phyloP scores from a whole-genome alignment of 305 asterid genomes.

The Solanum hybrid region DNA sequence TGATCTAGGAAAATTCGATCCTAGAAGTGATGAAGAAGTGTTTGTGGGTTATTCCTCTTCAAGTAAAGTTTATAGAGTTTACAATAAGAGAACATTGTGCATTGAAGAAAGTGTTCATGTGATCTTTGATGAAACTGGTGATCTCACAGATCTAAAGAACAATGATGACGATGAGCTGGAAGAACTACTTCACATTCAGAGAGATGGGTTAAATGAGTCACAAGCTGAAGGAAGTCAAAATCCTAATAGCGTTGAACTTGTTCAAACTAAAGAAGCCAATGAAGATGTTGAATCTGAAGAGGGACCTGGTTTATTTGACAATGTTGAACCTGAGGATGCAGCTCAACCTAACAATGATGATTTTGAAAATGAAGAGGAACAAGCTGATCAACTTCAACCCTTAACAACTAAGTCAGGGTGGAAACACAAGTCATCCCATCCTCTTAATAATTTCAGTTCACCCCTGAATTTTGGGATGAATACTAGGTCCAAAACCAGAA shows the following conservation, averaged over 20 bases:
- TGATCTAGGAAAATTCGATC: neutral
- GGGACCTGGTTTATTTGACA: neutral
- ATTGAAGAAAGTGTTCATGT: neutral
- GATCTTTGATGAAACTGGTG: neutral
- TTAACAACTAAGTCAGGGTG: neutral
- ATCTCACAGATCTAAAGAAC: neutral
- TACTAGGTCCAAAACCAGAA: neutral
- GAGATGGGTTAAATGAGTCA: neutral
- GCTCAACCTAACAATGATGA: neutral
- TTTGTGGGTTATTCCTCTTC: neutral
- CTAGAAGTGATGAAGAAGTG: neutral
- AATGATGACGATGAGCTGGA: neutral
- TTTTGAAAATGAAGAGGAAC: neutral
- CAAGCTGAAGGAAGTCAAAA: neutral
- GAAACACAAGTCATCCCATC: neutral
- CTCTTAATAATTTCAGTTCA: neutral
- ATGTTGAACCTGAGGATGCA: neutral
- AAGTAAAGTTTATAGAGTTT: neutral
- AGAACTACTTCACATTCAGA: neutral
- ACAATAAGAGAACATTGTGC: neutral
- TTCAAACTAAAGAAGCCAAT: neutral
- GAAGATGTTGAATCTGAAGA: neutral
- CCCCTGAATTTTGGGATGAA: too few species aligned
- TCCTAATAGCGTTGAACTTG: too few species aligned
- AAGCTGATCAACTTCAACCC: neutral